Percentiles rank a stretch among this genome's conserved stretches.
These are phyloP conservation scores for Pleurotus djamor DNA, from an alignment of 768 basidiomycete species.

Conservation along the genomic window DNA sequence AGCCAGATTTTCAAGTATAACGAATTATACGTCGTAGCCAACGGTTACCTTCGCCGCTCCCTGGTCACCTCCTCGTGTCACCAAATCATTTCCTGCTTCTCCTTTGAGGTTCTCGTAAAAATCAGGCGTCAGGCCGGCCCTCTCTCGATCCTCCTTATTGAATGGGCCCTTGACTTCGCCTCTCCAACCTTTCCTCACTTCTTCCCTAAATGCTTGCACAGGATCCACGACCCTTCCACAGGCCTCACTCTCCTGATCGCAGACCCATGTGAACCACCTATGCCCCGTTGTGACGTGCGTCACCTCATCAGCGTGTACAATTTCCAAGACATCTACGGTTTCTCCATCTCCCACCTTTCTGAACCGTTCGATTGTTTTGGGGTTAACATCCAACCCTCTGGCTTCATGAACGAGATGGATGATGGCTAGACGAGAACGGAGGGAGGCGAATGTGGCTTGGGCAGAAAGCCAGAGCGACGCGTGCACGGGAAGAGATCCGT, in stretches of 20 bases:
- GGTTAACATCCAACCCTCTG: slow-evolving; percentile 82
- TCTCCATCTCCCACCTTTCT: slow-evolving; percentile 62
- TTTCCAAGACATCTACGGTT: slow-evolving; percentile 65
- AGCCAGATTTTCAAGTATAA: too few relatives aligned
- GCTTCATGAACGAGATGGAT: slow-evolving; percentile 88
- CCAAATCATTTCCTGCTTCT: slow-evolving; percentile 37
- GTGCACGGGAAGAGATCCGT: slow-evolving; percentile 74
- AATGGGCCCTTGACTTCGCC: slow-evolving; percentile 84
- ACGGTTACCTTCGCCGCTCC: too few relatives aligned
- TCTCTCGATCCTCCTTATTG: slow-evolving; percentile 69
- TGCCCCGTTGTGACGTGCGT: slow-evolving; percentile 83
- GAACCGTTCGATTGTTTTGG: slow-evolving; percentile 73
- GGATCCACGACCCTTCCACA: slow-evolving; percentile 40
- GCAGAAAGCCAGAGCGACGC: slow-evolving; percentile 83
- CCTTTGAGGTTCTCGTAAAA: slow-evolving; percentile 76
- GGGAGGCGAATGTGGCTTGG: slow-evolving; percentile 58
- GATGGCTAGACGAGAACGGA: slow-evolving; percentile 74
- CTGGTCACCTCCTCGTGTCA: too few relatives aligned
- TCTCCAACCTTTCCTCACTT: slow-evolving; percentile 67
- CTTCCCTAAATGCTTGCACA: slow-evolving; percentile 62
- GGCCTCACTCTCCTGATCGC: slow-evolving; percentile 35
- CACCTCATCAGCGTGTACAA: slow-evolving; percentile 81
- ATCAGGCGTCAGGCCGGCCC: slow-evolving; percentile 67
- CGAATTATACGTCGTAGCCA: too few relatives aligned
- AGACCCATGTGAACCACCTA: slow-evolving; percentile 82